Base-by-base conservation (phyloP, 495 filamentous ascomycete species). In the Xylaria intraflava region DNA sequence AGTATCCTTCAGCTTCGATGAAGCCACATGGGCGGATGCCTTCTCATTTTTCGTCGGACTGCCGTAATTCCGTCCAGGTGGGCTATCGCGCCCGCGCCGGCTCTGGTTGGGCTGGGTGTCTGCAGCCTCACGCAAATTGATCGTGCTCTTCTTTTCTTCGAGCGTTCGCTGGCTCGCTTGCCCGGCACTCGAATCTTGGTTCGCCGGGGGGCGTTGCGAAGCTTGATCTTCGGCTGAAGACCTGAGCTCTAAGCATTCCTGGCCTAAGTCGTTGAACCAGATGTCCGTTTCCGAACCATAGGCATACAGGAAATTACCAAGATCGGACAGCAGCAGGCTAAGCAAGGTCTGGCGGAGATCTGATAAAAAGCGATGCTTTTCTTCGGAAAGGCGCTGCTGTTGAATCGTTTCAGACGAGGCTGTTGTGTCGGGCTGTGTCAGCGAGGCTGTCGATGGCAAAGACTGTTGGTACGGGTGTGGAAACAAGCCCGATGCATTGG, bases 281-380 rank as follows among this genome's bases (percentile, higher is more conserved):
- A 77, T 81, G 60, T 97, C 93, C 14, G 92, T 98, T 72, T 98
- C 93, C 57, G 88, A 92, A 12, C 93, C 86, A 55, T 84, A 82
- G 29, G 84, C 81, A 70, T 91, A 95, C 12, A 95, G 85, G 8
- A 86, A 80, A 40, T 84, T 88, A 8, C 90, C 89, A 14, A 98
- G 76, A 68, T 98, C 93, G 55, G 91, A 96, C 29, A 97, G 72
- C 8, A 98, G 76, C 26, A 98, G 72, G 58, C 89, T 90, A 12
- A 85, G 89, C 48, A 96, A 70, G 0, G 83, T 86, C 62, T 89
- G 87, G 61, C 84, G 84, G 29, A 96, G 72, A 14, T 89, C 85
- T 1, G 80, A 72, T 35, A 95, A 74, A 72, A 96, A 96, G 20
- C 78, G 72, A 14, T 76, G 65, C 59, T 80, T 82, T 43, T 75